Conservation (phyloP, 805 yeast species). For the Isabelozyma heimii region DNA sequence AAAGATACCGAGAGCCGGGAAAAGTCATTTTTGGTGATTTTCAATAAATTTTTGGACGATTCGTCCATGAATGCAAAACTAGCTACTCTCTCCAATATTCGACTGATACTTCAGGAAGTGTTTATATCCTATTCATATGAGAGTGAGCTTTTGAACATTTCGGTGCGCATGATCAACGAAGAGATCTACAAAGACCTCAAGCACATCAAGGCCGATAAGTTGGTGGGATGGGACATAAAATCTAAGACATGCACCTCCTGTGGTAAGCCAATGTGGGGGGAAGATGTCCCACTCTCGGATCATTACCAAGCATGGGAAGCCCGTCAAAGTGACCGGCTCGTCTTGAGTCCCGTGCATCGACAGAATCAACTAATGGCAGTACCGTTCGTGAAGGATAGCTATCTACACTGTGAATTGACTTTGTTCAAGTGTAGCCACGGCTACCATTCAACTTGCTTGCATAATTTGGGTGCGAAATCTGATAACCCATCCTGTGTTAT, state of each 20-base stretch:
- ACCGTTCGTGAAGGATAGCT: constrained; percentile 7
- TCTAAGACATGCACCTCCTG: constrained; percentile 69
- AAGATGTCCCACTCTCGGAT: constrained; percentile 44
- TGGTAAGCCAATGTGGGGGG: constrained; percentile 72
- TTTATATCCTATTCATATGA: constrained; percentile 66
- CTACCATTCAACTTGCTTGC: constrained; percentile 58
- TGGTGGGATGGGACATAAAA: constrained; percentile 59
- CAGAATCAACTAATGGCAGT: neutral
- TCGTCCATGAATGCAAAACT: constrained; percentile 39
- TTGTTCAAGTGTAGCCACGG: constrained; percentile 67
- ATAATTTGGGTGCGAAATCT: constrained; percentile 29
- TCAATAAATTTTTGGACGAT: constrained; percentile 52
- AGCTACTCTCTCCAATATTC: constrained; percentile 58
- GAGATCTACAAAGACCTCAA: constrained; percentile 51
- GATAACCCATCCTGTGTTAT: constrained; percentile 19
- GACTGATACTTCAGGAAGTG: constrained; percentile 59
- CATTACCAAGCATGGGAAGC: constrained; percentile 60
- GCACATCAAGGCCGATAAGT: constrained; percentile 36
- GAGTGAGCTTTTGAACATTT: constrained; percentile 48
- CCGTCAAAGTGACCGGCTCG: constrained; percentile 14
- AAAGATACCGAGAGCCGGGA: constrained; percentile 8
- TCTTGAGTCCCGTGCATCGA: constrained; percentile 1
- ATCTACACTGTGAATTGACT: constrained; percentile 35
- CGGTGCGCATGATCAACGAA: constrained; percentile 53
- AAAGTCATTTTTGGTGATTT: constrained; percentile 50